These are phyloP conservation scores for Pyrus communis DNA, from an alignment of 306 rosid species.

Conservation along the genomic window DNA sequence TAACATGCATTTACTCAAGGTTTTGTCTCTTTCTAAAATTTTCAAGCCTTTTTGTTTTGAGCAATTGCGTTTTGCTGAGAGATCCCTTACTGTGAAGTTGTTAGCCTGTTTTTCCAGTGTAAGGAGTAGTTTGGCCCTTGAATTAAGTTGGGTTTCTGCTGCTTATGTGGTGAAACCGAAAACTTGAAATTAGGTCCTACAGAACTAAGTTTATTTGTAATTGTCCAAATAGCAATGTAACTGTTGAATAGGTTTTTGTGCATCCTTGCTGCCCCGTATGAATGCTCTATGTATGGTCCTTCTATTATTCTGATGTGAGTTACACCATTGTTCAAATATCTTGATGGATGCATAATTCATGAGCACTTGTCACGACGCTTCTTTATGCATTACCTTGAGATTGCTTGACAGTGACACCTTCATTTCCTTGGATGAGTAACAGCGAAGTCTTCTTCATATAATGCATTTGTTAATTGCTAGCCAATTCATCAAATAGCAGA, in stretches of 20 bases:
- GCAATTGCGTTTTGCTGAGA: conserved; percentile 7
- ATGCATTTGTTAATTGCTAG: neutral
- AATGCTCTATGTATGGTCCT: neutral
- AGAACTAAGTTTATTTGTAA: neutral
- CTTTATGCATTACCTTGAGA: neutral
- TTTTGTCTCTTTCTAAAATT: neutral
- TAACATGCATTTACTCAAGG: conserved; percentile 11
- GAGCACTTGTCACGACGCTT: neutral
- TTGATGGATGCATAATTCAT: neutral
- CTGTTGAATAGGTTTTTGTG: neutral
- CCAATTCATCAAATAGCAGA: neutral
- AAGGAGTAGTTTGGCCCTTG: conserved; percentile 13
- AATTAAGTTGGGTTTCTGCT: neutral
- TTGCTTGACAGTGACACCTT: neutral
- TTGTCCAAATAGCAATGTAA: neutral
- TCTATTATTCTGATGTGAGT: neutral
- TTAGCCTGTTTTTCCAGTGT: conserved; percentile 2
- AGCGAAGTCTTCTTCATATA: neutral
- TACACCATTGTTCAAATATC: neutral
- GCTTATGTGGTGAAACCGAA: neutral
- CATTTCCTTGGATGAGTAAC: neutral
- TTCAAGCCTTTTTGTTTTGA: neutral
- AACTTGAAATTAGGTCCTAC: neutral
- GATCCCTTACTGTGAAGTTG: conserved; percentile 13
- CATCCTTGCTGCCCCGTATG: neutral